Conservation (phyloP, 139 green algal species). For the Volvox reticuliferus region DNA sequence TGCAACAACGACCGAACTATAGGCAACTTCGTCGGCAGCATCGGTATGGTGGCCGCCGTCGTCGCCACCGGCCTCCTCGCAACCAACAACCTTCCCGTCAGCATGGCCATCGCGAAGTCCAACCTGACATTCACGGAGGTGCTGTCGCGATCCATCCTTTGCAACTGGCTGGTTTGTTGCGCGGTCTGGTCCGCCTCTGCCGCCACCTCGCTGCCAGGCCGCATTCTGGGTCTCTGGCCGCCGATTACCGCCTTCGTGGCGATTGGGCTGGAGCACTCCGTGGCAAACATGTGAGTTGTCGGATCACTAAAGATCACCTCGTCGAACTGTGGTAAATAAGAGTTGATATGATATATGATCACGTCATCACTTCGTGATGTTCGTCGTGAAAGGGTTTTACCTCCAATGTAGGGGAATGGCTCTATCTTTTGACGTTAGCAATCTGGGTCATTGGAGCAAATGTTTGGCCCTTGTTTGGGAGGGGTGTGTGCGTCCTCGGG, state of each 20-base stretch:
- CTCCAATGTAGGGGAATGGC: too few species aligned
- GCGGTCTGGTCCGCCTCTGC: slow-evolving; percentile 85
- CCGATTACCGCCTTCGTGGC: slow-evolving; percentile 89
- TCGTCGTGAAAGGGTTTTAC: too few species aligned
- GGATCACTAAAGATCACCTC: too few species aligned
- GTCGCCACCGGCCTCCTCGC: slow-evolving; percentile 72
- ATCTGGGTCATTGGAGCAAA: too few species aligned
- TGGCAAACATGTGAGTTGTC: slow-evolving; percentile 45
- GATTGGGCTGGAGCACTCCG: slow-evolving; percentile 89
- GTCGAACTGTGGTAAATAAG: too few species aligned
- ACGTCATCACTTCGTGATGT: too few species aligned
- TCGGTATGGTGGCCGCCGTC: slow-evolving; percentile 75
- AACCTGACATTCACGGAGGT: slow-evolving; percentile 56
- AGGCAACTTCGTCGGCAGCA: slow-evolving; percentile 90
- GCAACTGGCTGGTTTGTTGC: slow-evolving; percentile 89
- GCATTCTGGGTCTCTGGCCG: slow-evolving; percentile 83
- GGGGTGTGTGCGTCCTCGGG: too few species aligned
- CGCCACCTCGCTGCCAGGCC: slow-evolving; percentile 79
- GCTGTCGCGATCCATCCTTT: slow-evolving; percentile 44
- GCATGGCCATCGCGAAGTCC: slow-evolving; percentile 65
- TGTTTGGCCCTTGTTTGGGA: too few species aligned
- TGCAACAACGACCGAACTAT: neutral
- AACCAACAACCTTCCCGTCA: slow-evolving; percentile 47
- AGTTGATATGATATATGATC: too few species aligned
- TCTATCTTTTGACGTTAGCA: too few species aligned